Evolutionary conservation across 208 protist species (phyloP), one percentile per base, ranked within the genome.

Genomic region (Perkinsela sp.): DNA sequence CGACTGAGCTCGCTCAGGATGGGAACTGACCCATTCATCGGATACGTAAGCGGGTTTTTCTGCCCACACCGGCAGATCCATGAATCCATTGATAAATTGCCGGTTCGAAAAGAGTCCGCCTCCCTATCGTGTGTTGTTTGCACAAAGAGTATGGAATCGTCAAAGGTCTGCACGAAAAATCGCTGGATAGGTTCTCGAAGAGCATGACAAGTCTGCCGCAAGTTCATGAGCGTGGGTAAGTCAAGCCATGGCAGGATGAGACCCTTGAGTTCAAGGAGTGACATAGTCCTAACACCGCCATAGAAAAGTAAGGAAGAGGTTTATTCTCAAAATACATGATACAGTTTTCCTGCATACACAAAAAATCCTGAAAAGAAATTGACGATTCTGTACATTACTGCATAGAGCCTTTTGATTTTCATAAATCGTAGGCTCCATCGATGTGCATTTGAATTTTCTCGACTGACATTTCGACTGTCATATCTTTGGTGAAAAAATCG

Each of bases 361-460:
- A 84, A 84, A 75, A 93, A 94, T 68, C 81, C 89, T 15, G 85
- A 91, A 1, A 94, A 75, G 57, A 81, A 82, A 70, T 93, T 85
- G 79, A 94, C 88, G 22, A 82, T 87, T 65, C 78, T 72, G 68
- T 94, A 84, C 29, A 93, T 76, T 6, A 78, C 76, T 1, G 68
- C 71, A 28, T 78, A 69, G 1, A 94, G 72, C 30, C 79, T 73
- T 2, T 81, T 67, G n/a, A 92, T 69, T 68, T 91, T 76, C 22
- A 57, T 57, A 6, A 57, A 57, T 57, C 84, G 68, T 90, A 90
- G 0, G 85, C 75, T 32, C 87, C 76, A 16, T 72, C 71, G 67
- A 77, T 75, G 73, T 90, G 84, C 29, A 90, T 74, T 0, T 76
- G 77, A 0, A 90, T 71, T 67, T 82, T 76, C 29, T 76, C 74